These are phyloP conservation scores for Lipomyces sp. DNA, from an alignment of 805 yeast species.

Conservation along the genomic window DNA sequence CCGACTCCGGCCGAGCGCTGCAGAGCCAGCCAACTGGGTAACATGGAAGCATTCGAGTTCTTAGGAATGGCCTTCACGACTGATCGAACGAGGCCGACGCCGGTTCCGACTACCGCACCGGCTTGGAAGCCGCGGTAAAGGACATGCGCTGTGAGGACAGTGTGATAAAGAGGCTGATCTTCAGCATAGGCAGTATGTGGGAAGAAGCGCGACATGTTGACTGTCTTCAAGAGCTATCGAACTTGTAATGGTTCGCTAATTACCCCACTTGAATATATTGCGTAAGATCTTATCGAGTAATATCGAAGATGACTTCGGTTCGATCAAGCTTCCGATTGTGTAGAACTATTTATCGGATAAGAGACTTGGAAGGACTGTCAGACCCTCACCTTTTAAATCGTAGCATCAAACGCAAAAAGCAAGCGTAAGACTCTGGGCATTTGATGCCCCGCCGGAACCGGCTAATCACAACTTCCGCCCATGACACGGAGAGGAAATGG, in stretches of 20 bases:
- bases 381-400: too few relatives aligned
- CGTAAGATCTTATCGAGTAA: neutral
- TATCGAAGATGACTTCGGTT: neutral
- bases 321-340: too few relatives aligned
- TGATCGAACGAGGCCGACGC: neutral
- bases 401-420: too few relatives aligned
- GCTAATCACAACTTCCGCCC: too few relatives aligned
- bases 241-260: neutral
- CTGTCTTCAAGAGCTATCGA: neutral
- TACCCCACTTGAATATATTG: neutral
- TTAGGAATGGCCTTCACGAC: neutral
- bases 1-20: constrained; percentile 1
- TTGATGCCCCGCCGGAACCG: too few relatives aligned
- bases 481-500: too few relatives aligned
- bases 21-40: neutral
- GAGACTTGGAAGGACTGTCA: too few relatives aligned
- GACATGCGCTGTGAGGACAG: neutral
- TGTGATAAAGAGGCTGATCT: constrained; percentile 1
- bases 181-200: constrained; percentile 4
- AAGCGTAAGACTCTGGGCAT: too few relatives aligned
- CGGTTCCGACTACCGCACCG: neutral
- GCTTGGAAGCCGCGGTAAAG: constrained; percentile 6
- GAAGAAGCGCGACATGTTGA: constrained; percentile 10
- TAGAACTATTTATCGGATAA: too few relatives aligned
- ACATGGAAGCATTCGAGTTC: neutral